Percentiles rank a stretch among this genome's conserved stretches.
These are phyloP conservation scores for Amyloporia xantha DNA, from an alignment of 768 basidiomycete species.

Conservation along the genomic window DNA sequence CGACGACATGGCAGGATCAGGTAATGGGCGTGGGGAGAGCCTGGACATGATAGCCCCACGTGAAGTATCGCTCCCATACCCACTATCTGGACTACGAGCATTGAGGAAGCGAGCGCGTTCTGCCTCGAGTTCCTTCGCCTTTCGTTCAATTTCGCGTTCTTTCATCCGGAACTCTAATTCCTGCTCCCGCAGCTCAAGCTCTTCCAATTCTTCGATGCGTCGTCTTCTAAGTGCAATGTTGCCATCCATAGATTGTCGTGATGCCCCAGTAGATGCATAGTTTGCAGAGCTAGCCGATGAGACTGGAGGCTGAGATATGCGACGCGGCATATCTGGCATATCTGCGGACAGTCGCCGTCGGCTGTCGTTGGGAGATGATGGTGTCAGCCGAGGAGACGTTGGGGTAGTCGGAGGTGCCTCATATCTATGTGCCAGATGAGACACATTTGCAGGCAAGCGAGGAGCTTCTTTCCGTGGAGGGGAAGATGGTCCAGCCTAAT, in stretches of 20 bases:
- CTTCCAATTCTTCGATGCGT: slow-evolving; percentile 44
- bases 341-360: slow-evolving; percentile 11
- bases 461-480: slow-evolving; percentile 58
- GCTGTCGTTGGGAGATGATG: slow-evolving; percentile 30
- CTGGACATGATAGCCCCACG: slow-evolving; percentile 21
- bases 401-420: slow-evolving; percentile 27
- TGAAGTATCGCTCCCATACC: slow-evolving; percentile 24
- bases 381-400: slow-evolving; percentile 33
- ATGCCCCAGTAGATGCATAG: no score
- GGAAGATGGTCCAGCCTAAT: slow-evolving; percentile 45
- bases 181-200: slow-evolving; percentile 47
- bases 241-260: no score
- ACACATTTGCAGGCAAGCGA: slow-evolving; percentile 56
- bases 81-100: slow-evolving; percentile 25
- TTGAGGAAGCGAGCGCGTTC: slow-evolving; percentile 41
- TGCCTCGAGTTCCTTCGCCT: slow-evolving; percentile 49
- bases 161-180: slow-evolving; percentile 35
- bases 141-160: slow-evolving; percentile 43
- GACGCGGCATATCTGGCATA: slow-evolving; percentile 10
- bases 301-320: neutral
- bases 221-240: slow-evolving; percentile 32
- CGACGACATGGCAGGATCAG: slow-evolving; percentile 1
- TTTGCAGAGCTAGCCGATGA: slow-evolving; percentile 3
- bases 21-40: slow-evolving; percentile 13
- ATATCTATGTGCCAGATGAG: slow-evolving; percentile 57